Evolutionary conservation across 495 filamentous ascomycete genomes (phyloP), one percentile per base, ranked within the genome.

Genomic region (Polyplosphaeria fusca): DNA sequence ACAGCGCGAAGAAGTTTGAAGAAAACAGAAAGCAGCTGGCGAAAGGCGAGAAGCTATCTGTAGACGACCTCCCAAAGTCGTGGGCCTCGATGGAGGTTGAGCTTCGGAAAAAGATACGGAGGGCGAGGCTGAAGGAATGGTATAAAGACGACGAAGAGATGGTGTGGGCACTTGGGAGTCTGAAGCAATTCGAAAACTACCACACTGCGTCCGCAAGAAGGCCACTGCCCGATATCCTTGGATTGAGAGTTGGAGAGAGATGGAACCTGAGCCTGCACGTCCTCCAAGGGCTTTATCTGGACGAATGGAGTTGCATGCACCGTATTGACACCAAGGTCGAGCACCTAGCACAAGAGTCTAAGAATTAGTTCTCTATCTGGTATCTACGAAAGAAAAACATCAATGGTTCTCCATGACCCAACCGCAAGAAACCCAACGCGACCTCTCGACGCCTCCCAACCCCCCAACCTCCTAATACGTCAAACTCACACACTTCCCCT

Each of bases 251-350:
- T 4, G 60, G 60, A 9, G 60, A 63, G 44, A 58, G 18, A 39
- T 63, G 53, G 54, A 58, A 48, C 30, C 37, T 42, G 2, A 58
- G 55, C 22, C 30, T 48, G 41, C 18, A 54, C 56, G 18, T 58
- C 43, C 18, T 57, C 24, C 42, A 58, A 22, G 46, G 20, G 5
- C 45, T 63, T 18, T 49, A 46, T 46, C 16, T 63, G 47, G 60
- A 63, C 26, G 60, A 63, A 44, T 53, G 48, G 48, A 47, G 40
- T 23, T 58, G 47, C 20, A 37, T 63, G 43, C 60, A 63, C 25
- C 14, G 60, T 20, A 63, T 63, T 27, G 52, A 58, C 32, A 27
- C 25, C 12, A 63, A 63, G 39, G 54, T 28, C 28, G 50, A 47
- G 47, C 48, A 55, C 27, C 26, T 52, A 37, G 25, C 30, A 14